These are phyloP conservation scores for Panaeolus papilionaceus DNA, from an alignment of 768 basidiomycete genomes.

Conservation along the genomic window DNA sequence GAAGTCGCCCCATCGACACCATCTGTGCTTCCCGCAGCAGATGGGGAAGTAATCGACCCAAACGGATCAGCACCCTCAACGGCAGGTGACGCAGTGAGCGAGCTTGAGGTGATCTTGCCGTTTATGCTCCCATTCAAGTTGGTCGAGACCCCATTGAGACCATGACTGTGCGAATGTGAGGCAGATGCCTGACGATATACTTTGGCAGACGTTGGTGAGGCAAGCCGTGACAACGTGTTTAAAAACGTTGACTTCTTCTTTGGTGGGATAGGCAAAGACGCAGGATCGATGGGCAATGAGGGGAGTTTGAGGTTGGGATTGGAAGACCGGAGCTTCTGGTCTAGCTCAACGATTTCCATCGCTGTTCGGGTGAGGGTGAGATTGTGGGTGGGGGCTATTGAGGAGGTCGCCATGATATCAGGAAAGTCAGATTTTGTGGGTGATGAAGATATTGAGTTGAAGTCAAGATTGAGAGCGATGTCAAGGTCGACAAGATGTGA, in stretches of 20 bases:
- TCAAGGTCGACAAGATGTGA: slow-evolving; percentile 1
- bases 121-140: slow-evolving; percentile 34
- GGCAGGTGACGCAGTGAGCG: slow-evolving; percentile 58
- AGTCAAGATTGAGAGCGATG: slow-evolving; percentile 9
- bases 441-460: slow-evolving; percentile 10
- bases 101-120: slow-evolving; percentile 37
- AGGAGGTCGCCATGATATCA: background rate
- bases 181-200: slow-evolving; percentile 43
- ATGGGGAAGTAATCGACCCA: slow-evolving; percentile 41
- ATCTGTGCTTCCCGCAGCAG: slow-evolving; percentile 13
- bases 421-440: slow-evolving; percentile 6
- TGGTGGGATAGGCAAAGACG: slow-evolving; percentile 56
- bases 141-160: slow-evolving; percentile 29
- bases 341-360: slow-evolving; percentile 81
- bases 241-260: slow-evolving; percentile 88
- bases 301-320: slow-evolving; percentile 65
- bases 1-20: slow-evolving; percentile 33
- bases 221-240: slow-evolving; percentile 84
- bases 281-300: slow-evolving; percentile 63
- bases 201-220: slow-evolving; percentile 71
- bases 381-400: slow-evolving; percentile 85
- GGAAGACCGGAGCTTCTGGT: slow-evolving; percentile 76
- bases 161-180: slow-evolving; percentile 30
- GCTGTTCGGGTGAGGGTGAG: slow-evolving; percentile 83
- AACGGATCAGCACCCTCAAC: slow-evolving; percentile 72